Conservation (phyloP, 2,329 filamentous ascomycete species). For the Dichotomopilus funicola region DNA sequence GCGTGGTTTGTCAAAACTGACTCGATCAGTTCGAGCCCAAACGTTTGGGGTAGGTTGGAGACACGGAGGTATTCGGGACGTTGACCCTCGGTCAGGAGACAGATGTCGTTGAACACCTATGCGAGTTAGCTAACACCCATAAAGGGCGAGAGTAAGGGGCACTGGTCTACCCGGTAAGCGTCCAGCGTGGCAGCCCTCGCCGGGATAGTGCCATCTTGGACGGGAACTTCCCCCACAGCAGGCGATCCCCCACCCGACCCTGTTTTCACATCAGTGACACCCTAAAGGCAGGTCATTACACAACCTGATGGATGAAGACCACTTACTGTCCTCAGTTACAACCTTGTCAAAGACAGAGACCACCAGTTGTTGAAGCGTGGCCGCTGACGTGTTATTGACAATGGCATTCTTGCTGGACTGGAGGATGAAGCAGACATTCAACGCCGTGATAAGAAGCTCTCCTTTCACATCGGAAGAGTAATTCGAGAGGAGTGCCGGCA, state of each 20-base stretch:
- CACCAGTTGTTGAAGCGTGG: conserved; percentile 91
- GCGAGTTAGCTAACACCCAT: background rate
- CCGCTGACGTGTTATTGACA: conserved; percentile 91
- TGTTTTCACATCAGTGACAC: conserved; percentile 18
- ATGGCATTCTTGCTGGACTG: conserved; percentile 89
- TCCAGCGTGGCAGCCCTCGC: conserved; percentile 75
- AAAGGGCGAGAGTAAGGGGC: background rate
- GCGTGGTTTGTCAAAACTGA: conserved; percentile 81
- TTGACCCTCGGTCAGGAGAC: conserved; percentile 77
- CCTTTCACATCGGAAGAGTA: conserved; percentile 77
- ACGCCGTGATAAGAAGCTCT: conserved; percentile 69
- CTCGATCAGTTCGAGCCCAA: conserved; percentile 87
- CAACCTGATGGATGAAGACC: background rate
- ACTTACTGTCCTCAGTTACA: conserved; percentile 68
- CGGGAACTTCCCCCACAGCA: conserved; percentile 59
- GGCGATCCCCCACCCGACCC: conserved; percentile 45
- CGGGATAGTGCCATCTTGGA: conserved; percentile 56
- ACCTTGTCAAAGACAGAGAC: conserved; percentile 93
- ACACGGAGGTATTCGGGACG: conserved; percentile 76
- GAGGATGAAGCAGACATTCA: conserved; percentile 87
- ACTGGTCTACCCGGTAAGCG: conserved; percentile 59
- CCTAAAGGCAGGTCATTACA: conserved; percentile 11
- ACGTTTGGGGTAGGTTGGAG: conserved; percentile 69
- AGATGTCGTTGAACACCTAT: conserved; percentile 81
- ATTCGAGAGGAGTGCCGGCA: conserved; percentile 85